Evolutionary conservation across 148 eudicot species (phyloP), one percentile per base, ranked within the genome.

Genomic region (Chenopodium formosanum): DNA sequence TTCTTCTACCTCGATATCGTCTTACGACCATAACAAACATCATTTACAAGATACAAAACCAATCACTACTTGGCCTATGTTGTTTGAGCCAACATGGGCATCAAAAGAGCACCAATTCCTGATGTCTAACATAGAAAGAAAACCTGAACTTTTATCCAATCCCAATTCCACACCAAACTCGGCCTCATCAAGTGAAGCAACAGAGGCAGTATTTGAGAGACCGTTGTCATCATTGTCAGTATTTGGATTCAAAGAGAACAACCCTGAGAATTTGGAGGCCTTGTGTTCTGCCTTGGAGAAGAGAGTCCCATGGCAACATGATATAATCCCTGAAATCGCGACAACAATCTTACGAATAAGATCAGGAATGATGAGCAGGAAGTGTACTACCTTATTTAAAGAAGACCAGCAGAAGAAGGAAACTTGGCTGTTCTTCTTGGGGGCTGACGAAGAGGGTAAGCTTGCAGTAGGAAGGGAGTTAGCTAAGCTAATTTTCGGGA

Each of bases 131-230:
- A 19, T 37, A 11, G 83, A 80, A 9, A 76, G 80, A 73, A 93
- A 89, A 75, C 96, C 96, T 1, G 97, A 94, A 62, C 91, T 94
- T 32, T 78, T 92, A 11, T 94, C 96, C 2, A 94, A 94, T 75
- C 98, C 98, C 7, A 94, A 91, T 85, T 94, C 98, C 2, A 94
- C 89, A 50, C 96, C 97, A 22, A 94, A 92, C 80, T 94, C 98
- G 8, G 90, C 97, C 83, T 92, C 98, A 2, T 94, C 94, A 0
- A 92, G 98, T 53, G 94, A 94, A 76, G 88, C 90, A 62, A 89
- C 89, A 23, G 91, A 87, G 34, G 79, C 88, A n/a, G 13, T 84
- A 10, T 22, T 58, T 20, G 85, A 79, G 6, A 79, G 62, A 17
- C 62, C 46, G 27, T 56, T 76, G 58, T 79, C 23, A 6, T 19